Conservation (phyloP, 306 rosid genomes). For the Acacia acuminata region DNA sequence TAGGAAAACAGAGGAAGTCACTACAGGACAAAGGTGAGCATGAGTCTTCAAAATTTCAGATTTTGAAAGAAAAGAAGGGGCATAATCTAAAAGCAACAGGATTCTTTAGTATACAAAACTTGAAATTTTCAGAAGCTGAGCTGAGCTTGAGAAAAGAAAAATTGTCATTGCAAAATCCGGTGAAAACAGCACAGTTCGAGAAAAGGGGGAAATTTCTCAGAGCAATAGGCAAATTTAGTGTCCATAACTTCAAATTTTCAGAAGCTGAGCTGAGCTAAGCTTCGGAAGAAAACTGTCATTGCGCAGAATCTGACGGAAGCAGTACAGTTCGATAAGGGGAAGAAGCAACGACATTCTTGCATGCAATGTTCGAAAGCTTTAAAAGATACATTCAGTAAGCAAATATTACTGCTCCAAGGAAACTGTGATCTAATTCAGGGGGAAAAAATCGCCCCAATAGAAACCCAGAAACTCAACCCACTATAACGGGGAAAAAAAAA, state of each 20-base stretch:
- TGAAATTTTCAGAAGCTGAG: neutral
- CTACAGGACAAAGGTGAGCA: neutral
- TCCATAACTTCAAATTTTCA: neutral
- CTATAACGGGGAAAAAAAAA: neutral
- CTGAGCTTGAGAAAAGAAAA: neutral
- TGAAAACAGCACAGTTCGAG: neutral
- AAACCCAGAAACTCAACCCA: neutral
- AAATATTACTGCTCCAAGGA: slow-evolving; percentile 6
- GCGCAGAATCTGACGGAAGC: slow-evolving; percentile 16
- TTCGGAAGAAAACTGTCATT: neutral
- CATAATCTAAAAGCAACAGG: neutral
- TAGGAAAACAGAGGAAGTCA: neutral
- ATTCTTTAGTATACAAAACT: neutral
- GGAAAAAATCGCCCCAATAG: too few relatives aligned
- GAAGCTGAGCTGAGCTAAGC: neutral
- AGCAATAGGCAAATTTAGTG: neutral
- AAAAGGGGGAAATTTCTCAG: neutral
- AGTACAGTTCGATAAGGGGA: neutral
- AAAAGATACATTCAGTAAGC: neutral
- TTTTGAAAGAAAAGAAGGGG: neutral
- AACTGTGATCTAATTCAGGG: slow-evolving; percentile 21
- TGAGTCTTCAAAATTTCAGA: neutral
- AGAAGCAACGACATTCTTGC: slow-evolving; percentile 44
- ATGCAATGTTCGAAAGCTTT: slow-evolving; percentile 5
- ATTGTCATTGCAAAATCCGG: slow-evolving; percentile 4